A percentile compares a stretch with the other conserved stretches of the same genome.
phyloP scores from a whole-genome alignment of 139 green algal species.

The Haematococcus sp. region DNA sequence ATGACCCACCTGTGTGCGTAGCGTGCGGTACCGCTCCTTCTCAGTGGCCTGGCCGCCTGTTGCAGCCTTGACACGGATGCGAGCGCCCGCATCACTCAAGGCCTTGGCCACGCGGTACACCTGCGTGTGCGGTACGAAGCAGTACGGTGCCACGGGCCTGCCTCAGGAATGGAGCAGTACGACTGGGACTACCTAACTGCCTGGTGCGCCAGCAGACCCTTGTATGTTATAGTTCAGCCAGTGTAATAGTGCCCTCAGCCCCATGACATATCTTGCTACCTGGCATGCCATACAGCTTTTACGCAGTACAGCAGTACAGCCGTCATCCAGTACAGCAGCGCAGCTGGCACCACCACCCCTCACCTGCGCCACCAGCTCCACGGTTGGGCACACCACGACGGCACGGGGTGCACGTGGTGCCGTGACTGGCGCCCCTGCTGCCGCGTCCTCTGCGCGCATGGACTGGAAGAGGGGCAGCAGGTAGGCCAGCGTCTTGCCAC shows the following conservation, averaged over 20 bases:
- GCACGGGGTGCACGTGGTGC: slow-evolving; percentile 34
- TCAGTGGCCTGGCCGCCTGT: slow-evolving; percentile 63
- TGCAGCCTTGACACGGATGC: slow-evolving; percentile 44
- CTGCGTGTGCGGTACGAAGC: slow-evolving; percentile 12
- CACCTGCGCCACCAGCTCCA: slow-evolving; percentile 65
- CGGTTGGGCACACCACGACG: slow-evolving; percentile 65
- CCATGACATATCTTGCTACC: too few species aligned
- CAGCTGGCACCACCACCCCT: not conserved
- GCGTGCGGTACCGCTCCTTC: slow-evolving; percentile 26
- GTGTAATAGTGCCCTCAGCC: too few species aligned
- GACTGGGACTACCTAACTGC: too few species aligned
- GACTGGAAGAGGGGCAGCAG: slow-evolving; percentile 76
- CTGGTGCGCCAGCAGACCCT: not conserved
- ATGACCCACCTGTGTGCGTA: slow-evolving; percentile 64
- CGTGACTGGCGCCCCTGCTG: slow-evolving; percentile 22
- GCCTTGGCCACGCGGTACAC: slow-evolving; percentile 48
- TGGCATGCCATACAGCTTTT: not conserved
- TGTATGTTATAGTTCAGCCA: not conserved
- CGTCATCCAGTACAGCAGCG: too few species aligned
- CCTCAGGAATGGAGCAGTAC: too few species aligned
- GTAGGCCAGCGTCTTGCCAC: slow-evolving; percentile 91
- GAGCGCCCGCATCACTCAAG: slow-evolving; percentile 42
- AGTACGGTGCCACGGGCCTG: too few species aligned
- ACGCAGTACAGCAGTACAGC: not conserved
- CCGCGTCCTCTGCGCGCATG: slow-evolving; percentile 46